Conservation (phyloP, 1,284 basidiomycete species). For the Mycena citricolor region DNA sequence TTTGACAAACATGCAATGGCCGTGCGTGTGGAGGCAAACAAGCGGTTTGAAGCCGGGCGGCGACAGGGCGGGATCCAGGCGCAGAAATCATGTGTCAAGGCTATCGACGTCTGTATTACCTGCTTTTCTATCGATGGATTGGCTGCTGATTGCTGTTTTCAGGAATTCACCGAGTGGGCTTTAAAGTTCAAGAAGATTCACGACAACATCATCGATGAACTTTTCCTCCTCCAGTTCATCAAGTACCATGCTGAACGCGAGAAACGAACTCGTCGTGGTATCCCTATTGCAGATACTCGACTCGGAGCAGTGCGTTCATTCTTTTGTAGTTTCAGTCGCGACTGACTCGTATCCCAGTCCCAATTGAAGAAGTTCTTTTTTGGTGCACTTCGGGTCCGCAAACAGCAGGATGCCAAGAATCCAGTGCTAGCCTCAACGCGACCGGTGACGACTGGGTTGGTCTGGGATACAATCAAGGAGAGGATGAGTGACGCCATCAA, state of each 20-base stretch:
- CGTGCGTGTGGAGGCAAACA: slow-evolving; percentile 18
- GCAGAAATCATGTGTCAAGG: slow-evolving; percentile 22
- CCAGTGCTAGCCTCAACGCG: background rate
- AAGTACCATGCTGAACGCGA: background rate
- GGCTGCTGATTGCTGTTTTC: background rate
- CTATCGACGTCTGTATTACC: slow-evolving; percentile 20
- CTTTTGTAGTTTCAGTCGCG: background rate
- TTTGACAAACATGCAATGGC: slow-evolving; percentile 11
- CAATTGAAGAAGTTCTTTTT: slow-evolving; percentile 7
- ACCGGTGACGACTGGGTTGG: slow-evolving; percentile 20
- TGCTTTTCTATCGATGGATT: background rate
- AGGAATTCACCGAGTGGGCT: slow-evolving; percentile 7
- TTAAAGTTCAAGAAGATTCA: slow-evolving; percentile 11
- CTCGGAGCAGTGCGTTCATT: background rate
- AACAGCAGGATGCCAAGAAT: slow-evolving; percentile 3
- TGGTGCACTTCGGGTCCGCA: slow-evolving; percentile 1
- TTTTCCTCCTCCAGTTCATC: background rate
- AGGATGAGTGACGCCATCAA: slow-evolving; percentile 11
- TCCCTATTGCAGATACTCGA: background rate
- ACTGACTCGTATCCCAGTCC: background rate
- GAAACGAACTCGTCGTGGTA: background rate
- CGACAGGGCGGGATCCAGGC: slow-evolving; percentile 26
- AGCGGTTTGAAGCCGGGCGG: slow-evolving; percentile 21
- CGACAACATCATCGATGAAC: slow-evolving; percentile 3
- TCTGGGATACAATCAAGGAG: slow-evolving; percentile 15